phyloP scores from a whole-genome alignment of 2,329 filamentous ascomycete species.

The Cercospora sesami region DNA sequence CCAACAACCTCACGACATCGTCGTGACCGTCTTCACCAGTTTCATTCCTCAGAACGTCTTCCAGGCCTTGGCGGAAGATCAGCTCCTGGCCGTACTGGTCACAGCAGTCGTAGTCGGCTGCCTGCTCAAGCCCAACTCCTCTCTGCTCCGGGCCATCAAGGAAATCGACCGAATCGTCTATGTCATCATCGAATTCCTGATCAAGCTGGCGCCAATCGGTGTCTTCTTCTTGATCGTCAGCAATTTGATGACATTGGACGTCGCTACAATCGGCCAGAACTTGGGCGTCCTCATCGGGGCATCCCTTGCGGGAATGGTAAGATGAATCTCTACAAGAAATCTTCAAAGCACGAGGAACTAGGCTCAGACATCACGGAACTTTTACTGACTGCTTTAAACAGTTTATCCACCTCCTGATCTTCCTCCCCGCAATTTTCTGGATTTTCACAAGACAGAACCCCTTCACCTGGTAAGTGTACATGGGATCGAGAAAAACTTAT shows the following conservation, averaged over 20 bases:
- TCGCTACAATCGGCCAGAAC: conserved; percentile 51
- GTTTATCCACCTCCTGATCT: conserved; percentile 49
- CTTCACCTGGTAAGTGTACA: conserved; percentile 36
- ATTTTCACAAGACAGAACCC: conserved; percentile 49
- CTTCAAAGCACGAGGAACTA: no score
- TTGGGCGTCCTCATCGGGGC: conserved; percentile 54
- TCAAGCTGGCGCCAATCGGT: conserved; percentile 53
- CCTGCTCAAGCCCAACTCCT: conserved; percentile 46
- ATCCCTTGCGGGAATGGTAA: conserved; percentile 47
- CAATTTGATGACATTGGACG: conserved; percentile 54
- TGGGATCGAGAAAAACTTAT: background rate
- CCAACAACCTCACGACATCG: conserved; percentile 45
- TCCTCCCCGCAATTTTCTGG: conserved; percentile 50
- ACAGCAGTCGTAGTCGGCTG: conserved; percentile 51
- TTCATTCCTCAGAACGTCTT: conserved; percentile 55
- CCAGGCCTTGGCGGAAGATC: conserved; percentile 49
- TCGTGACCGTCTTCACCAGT: conserved; percentile 53
- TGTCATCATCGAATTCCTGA: conserved; percentile 51
- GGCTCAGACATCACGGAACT: no score
- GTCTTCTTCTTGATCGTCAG: conserved; percentile 57
- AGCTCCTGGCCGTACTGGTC: conserved; percentile 52
- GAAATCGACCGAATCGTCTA: conserved; percentile 54
- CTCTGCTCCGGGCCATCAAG: conserved; percentile 47
- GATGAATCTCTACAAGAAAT: no score
- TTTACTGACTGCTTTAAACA: no score